A percentile compares a stretch with the other conserved stretches of the same genome.
phyloP scores from a whole-genome alignment of 208 protist genomes.

The Lotmaria passim region DNA sequence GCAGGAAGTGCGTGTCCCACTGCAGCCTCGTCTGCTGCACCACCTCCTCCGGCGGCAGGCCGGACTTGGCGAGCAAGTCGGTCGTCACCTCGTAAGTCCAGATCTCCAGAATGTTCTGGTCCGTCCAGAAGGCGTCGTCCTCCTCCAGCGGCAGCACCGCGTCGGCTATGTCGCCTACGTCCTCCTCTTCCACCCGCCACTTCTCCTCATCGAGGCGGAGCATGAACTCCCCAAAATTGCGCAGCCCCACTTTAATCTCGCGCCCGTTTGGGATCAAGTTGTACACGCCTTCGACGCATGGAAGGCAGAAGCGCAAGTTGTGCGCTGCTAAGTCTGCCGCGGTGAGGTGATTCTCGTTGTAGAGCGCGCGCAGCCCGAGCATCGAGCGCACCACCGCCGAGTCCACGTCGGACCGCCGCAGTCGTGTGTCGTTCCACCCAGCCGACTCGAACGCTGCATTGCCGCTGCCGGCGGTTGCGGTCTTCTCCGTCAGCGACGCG shows the following conservation, averaged over 20 bases:
- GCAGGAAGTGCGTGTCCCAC: slow-evolving; percentile 37
- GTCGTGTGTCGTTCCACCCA: slow-evolving; percentile 14
- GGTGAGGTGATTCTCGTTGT: slow-evolving; percentile 27
- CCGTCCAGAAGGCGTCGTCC: slow-evolving; percentile 27
- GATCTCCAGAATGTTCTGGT: slow-evolving; percentile 30
- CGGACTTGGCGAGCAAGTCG: slow-evolving; percentile 23
- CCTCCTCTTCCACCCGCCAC: slow-evolving; percentile 15
- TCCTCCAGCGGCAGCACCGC: not conserved
- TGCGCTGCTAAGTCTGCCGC: slow-evolving; percentile 33
- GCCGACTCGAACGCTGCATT: not conserved
- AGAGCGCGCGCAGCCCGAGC: slow-evolving; percentile 20
- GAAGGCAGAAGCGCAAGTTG: slow-evolving; percentile 42
- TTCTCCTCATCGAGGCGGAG: slow-evolving; percentile 40
- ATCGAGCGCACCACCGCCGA: slow-evolving; percentile 33
- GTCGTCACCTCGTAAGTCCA: slow-evolving; percentile 39
- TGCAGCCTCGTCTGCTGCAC: slow-evolving; percentile 36
- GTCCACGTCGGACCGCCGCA: slow-evolving; percentile 26
- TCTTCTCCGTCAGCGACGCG: not conserved
- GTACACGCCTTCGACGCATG: slow-evolving; percentile 33
- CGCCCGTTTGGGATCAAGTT: slow-evolving; percentile 56
- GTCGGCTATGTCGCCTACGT: not conserved
- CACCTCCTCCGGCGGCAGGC: slow-evolving; percentile 35
- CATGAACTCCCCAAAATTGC: slow-evolving; percentile 52
- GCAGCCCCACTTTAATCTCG: slow-evolving; percentile 39
- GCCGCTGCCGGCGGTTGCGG: no score